Evolutionary conservation across 2,329 filamentous ascomycete genomes (phyloP), one percentile per base, ranked within the genome.

Genomic region (Verticillium nubilum): DNA sequence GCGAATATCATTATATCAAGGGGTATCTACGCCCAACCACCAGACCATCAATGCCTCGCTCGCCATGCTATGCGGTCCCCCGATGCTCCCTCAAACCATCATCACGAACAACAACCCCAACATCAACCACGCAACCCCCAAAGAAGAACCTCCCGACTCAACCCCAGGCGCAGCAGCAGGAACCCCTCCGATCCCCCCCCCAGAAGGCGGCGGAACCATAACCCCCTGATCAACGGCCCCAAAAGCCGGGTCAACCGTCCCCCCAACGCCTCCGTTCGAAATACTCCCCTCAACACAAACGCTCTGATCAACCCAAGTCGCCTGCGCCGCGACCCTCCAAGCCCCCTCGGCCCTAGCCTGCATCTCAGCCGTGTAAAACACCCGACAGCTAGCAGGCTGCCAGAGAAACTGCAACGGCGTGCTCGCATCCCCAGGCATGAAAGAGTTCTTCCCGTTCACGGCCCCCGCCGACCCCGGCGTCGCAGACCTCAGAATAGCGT

Each of bases 341-440:
- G 72, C 69, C 5, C 68, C 70, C 42, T 68, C 72, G n/a, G 77
- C 73, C 37, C 72, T 67, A 4, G 69, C 68, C 23, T 78, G 65
- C 73, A 78, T 80, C 29, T 70, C 70, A 2, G 71, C 67, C 2
- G 78, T 80, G 65, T 79, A 80, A 66, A 77, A 80, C 64, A 80
- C 74, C 37, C 78, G 70, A 65, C 79, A 81, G 64, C 80, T 77
- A 13, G 75, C 74, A 0, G 73, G 67, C 67, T 80, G 76, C 63
- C 76, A 76, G 15, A 75, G 63, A 64, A 81, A 80, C 61, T 80
- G 78, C 42, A 80, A 67, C 53, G 78, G 77, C 5, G 72, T 73
- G 59, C 63, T 50, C 7, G 71, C 64, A 62, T 73, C 67, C 23
- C 61, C 60, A 15, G 67, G 65, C 27, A 66, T 63, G 65, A 72